A percentile compares a stretch with the other conserved stretches of the same genome.
phyloP scores from a whole-genome alignment of 1,284 basidiomycete species.

The Phaffia rhodozyma region DNA sequence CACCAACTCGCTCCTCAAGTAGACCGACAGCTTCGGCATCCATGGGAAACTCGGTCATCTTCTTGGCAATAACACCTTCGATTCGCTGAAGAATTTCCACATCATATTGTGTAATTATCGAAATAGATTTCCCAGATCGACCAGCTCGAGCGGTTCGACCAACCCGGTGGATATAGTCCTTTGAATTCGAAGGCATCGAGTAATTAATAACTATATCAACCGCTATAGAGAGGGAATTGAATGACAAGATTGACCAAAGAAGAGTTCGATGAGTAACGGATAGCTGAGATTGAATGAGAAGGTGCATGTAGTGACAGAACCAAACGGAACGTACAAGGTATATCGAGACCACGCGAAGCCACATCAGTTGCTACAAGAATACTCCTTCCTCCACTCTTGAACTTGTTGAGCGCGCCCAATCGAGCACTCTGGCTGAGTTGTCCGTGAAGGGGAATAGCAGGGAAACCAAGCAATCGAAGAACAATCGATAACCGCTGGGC shows the following conservation, averaged over 20 bases:
- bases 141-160: constrained; percentile 96
- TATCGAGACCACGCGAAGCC: constrained; percentile 57
- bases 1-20: constrained; percentile 76
- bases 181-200: constrained; percentile 94
- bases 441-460: constrained; percentile 91
- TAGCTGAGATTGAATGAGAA: constrained; percentile 6
- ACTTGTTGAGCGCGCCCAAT: constrained; percentile 87
- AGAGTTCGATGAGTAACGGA: constrained; percentile 11
- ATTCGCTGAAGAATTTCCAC: constrained; percentile 94
- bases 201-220: constrained; percentile 98
- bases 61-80: constrained; percentile 80
- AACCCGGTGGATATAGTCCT: constrained; percentile 98
- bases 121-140: constrained; percentile 86
- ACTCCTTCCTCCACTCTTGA: constrained; percentile 85
- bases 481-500: constrained; percentile 82
- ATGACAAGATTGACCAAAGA: constrained; percentile 56
- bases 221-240: constrained; percentile 58
- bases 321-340: not conserved
- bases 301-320: not conserved
- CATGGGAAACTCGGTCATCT: constrained; percentile 81
- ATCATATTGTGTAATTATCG: constrained; percentile 95
- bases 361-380: constrained; percentile 95
- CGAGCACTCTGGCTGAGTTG: constrained; percentile 89
- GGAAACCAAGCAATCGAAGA: constrained; percentile 80
- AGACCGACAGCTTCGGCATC: constrained; percentile 85